phyloP scores from a whole-genome alignment of 371 early-diverging fungal genomes.

The Apophysomyces elegans region DNA sequence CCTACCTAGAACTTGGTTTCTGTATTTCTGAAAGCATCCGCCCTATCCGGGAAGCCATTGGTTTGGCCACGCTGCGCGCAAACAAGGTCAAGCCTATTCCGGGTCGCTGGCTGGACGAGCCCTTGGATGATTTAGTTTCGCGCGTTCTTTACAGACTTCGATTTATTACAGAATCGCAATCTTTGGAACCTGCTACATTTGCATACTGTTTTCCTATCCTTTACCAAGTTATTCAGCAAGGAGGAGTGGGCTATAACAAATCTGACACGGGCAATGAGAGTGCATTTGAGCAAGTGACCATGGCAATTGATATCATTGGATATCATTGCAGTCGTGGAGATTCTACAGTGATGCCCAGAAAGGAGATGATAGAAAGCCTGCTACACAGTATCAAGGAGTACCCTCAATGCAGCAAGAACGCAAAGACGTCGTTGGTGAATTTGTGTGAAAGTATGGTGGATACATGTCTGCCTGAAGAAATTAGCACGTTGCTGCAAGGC shows the following conservation, averaged over 20 bases:
- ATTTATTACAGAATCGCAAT: slow-evolving; percentile 64
- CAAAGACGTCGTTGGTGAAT: slow-evolving; percentile 62
- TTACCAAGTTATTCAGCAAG: slow-evolving; percentile 68
- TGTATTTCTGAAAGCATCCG: slow-evolving; percentile 57
- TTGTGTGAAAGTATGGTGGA: slow-evolving; percentile 76
- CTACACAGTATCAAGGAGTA: slow-evolving; percentile 73
- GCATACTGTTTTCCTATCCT: slow-evolving; percentile 85
- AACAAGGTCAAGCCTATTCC: slow-evolving; percentile 66
- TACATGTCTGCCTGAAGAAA: slow-evolving; percentile 56
- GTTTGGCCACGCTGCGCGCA: slow-evolving; percentile 74
- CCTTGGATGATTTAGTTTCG: slow-evolving; percentile 65
- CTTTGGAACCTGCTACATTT: slow-evolving; percentile 77
- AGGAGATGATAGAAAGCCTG: slow-evolving; percentile 73
- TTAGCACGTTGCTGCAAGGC: slow-evolving; percentile 72
- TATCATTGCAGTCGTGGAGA: slow-evolving; percentile 65
- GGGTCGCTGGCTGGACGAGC: slow-evolving; percentile 72
- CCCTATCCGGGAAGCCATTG: slow-evolving; percentile 54
- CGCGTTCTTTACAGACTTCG: slow-evolving; percentile 81
- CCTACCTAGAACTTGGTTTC: slow-evolving; percentile 58
- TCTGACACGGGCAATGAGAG: slow-evolving; percentile 47
- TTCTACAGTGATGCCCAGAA: slow-evolving; percentile 66
- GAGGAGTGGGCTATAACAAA: slow-evolving; percentile 63
- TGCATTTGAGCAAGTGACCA: slow-evolving; percentile 75
- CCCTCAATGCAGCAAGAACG: slow-evolving; percentile 66
- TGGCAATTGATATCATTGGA: slow-evolving; percentile 77